Percentiles rank a stretch among this genome's conserved stretches.
Conservation (phyloP, 2,329 filamentous ascomycete genomes). For the Madurella fahalii region DNA sequence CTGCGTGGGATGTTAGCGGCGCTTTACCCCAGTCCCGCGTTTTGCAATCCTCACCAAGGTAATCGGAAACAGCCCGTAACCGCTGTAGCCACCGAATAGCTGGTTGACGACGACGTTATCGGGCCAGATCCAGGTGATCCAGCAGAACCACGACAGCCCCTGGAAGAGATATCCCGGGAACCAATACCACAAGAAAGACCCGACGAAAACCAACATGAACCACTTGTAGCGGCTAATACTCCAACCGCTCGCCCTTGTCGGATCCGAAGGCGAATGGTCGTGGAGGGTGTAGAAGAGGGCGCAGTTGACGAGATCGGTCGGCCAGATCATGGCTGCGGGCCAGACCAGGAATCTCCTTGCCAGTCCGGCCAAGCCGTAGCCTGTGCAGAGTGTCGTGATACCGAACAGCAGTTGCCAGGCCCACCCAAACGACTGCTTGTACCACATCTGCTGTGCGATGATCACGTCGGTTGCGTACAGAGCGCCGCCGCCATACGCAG, state of each 20-base stretch:
- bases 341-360: slow-evolving; percentile 55
- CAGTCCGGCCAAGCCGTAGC: slow-evolving; percentile 60
- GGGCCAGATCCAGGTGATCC: slow-evolving; percentile 45
- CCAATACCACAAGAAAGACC: slow-evolving; percentile 53
- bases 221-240: slow-evolving; percentile 58
- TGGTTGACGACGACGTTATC: slow-evolving; percentile 43
- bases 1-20: slow-evolving; percentile 16
- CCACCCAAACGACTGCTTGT: slow-evolving; percentile 54
- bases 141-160: slow-evolving; percentile 41
- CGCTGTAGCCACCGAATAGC: slow-evolving; percentile 42
- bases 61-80: slow-evolving; percentile 36
- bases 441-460: slow-evolving; percentile 52
- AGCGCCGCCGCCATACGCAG: slow-evolving; percentile 54
- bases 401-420: slow-evolving; percentile 57
- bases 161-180: slow-evolving; percentile 55
- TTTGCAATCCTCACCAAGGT: slow-evolving; percentile 28
- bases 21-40: neutral
- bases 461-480: slow-evolving; percentile 54
- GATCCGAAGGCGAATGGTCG: slow-evolving; percentile 52
- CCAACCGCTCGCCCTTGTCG: slow-evolving; percentile 55
- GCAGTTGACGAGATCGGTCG: slow-evolving; percentile 55
- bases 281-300: slow-evolving; percentile 63
- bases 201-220: slow-evolving; percentile 55
- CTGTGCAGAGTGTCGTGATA: slow-evolving; percentile 59
- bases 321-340: slow-evolving; percentile 64